Base-by-base conservation (phyloP, 768 basidiomycete species). In the Amanita inopinata region DNA sequence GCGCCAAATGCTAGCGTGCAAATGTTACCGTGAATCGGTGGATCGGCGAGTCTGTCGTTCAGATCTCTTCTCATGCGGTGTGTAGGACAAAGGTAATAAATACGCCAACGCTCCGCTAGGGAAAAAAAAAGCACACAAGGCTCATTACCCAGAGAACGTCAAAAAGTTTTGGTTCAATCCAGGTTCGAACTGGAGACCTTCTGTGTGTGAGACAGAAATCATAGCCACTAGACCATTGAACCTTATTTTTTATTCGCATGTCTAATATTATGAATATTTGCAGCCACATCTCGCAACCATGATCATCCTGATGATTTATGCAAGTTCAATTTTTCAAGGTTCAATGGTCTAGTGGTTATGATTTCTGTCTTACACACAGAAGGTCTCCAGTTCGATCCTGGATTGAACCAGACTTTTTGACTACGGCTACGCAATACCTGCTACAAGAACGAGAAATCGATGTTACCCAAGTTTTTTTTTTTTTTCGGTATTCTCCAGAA, bases 201-300 rank as follows among this genome's bases (percentile, higher is more conserved):
- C 63, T 65, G 64, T 63, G 64, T 65, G 64, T 65, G 59, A 64
- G 61, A 63, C 64, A 65, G 63, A 65, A 64, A 69, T 69, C 67
- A 69, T 69, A 69, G 66, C 67, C 65, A 66, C 65, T 66, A 66
- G 61, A 62, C 61, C 57, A 58, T 54, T 56, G 55, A 53, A 58
- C 57, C 57, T 15, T 43, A 20, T 7, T 15, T 28, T 7, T 28
- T 28, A 28, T 7, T 7, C n/a, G 27, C 7, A n/a, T n/a, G 27
- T 7, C 7, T 7, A n/a, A 7, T 28, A n/a, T n/a, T n/a, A n/a
- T n/a, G n/a, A n/a, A n/a, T n/a, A n/a, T n/a, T n/a, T n/a, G n/a
- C n/a, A n/a, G n/a, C n/a, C n/a, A n/a, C n/a, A n/a, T n/a, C n/a
- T n/a, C n/a, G n/a, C n/a, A n/a, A n/a, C n/a, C n/a, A n/a, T n/a